Base-by-base conservation (phyloP, 805 yeast genomes). In the Yarrowia yakushimensis region DNA sequence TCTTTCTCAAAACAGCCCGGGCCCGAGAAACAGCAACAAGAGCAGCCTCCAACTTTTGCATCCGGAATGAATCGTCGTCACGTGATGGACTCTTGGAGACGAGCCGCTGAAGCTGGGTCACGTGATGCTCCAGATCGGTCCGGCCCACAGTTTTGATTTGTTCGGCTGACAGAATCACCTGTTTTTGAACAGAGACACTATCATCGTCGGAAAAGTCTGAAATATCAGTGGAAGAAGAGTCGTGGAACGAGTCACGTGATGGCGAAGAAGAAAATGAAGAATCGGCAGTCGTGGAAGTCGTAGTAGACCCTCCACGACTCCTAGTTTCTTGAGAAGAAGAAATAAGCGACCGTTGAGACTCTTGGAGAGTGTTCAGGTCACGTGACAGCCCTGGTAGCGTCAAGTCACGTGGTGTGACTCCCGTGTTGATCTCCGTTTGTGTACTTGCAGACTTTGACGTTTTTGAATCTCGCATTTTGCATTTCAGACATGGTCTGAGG, bases 81-180 rank as follows among this genome's bases (percentile, higher is more conserved):
- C 43, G 59, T 25, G 43, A 36, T 23, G 25, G 43, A 9, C 9
- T 25, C 28, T 36, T 52, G 3, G 7, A 8, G 2, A 52, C 8
- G 43, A 34, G 33, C 17, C 11, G 22, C 12, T 64, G 57, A 5
- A 70, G 33, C 43, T 36, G 42, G 1, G 27, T 52, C 31, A 52
- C 59, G 23, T 52, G 43, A 17, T 34, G 59, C 33, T 34, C 43
- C 11, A 52, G 43, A 7, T 52, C 23, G 23, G 13, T 22, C 4
- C 43, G 11, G 43, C 36, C 43, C 12, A 33, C 59, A 2, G 42
- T 17, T 33, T 52, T 52, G 31, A 52, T 45, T 33, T 45, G 52
- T 15, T 45, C 52, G n/a, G 52, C 36, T 3, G 52, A 45, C 52
- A 45, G 28, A 10, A 28, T 28, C 52, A 45, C 27, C 12, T n/a